Evolutionary conservation across 179 eudicot genomes (phyloP).

Genomic region (Beta macrorhiza): DNA sequence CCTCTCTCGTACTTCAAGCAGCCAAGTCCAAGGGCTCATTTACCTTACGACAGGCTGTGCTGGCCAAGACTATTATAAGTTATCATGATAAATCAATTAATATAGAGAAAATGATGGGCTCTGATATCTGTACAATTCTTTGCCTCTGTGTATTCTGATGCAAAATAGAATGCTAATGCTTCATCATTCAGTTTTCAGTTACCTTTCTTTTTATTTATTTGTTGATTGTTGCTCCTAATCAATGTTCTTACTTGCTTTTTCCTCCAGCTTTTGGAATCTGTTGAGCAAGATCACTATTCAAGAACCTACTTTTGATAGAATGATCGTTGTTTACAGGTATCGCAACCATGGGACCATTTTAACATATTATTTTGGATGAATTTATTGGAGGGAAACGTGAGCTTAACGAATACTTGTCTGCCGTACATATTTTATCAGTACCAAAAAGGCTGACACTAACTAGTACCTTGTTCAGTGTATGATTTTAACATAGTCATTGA

Average conservation of each 20-base stretch:
- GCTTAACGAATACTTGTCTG: neutral
- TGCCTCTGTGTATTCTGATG: neutral
- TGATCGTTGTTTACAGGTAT: conserved; percentile 95
- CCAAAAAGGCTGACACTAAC: too few relatives aligned
- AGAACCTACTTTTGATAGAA: conserved; percentile 97
- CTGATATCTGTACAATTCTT: neutral
- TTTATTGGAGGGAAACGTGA: neutral
- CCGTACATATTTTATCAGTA: neutral
- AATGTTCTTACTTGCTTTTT: neutral
- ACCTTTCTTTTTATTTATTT: neutral
- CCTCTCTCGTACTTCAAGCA: too few relatives aligned
- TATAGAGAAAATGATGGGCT: neutral
- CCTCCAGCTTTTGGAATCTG: conserved; percentile 62
- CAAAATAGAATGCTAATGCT: conserved; percentile 10
- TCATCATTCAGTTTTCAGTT: neutral
- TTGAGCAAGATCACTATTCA: conserved; percentile 77
- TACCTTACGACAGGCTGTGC: too few relatives aligned
- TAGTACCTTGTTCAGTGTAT: neutral
- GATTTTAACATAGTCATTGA: neutral
- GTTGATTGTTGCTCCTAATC: conserved; percentile 9
- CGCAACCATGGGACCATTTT: neutral
- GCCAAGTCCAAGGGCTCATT: too few relatives aligned
- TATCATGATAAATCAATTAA: neutral
- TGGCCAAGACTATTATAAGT: too few relatives aligned
- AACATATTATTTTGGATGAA: neutral